Base-by-base conservation (phyloP, 169 alveolate genomes). In the Plasmodium ovale region DNA sequence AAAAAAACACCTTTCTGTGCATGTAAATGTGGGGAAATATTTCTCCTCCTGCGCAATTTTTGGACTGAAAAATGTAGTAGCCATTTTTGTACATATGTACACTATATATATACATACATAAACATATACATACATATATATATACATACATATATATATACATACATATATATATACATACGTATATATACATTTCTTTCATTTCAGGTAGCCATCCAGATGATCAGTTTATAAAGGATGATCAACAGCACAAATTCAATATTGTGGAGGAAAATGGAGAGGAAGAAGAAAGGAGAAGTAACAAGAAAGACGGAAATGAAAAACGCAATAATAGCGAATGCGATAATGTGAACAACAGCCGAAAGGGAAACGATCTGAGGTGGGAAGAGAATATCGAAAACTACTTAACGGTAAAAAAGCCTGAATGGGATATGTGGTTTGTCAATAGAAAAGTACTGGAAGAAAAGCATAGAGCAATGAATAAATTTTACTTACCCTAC, bases 341-440 rank as follows among this genome's bases (percentile, higher is more conserved):
- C n/a, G 25, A 64, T 35, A n/a, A 64, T 4, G 16, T 2, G 14
- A n/a, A 9, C 4, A 27, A 68, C 42, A 25, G 14, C 21, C 1
- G 21, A 12, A 53, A 64, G 25, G 14, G 65, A 7, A 51, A 47
- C 3, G 10, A n/a, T 29, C 14, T 6, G 3, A 70, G 12, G 23
- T 47, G 29, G 10, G n/a, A 5, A n/a, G 69, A 31, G 21, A 23
- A 69, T 31, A 68, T 69, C 25, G 49, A 85, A 54, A 70, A 85
- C 19, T 53, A 54, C 10, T 64, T 85, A 37, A 68, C 73, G 1
- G 67, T 85, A 29, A 85, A 68, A 42, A 56, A 85, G 56, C 91
- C 91, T 42, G 74, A 85, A 35, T 85, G 91, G 91, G 91, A 85
- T 49, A 85, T 85, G 91, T 85, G 91, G 91, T 85, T 85, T 56